Percentiles rank a stretch among this genome's conserved stretches.
Conservation (phyloP, 371 early-diverging fungal genomes). For the Mortierella sp. region DNA sequence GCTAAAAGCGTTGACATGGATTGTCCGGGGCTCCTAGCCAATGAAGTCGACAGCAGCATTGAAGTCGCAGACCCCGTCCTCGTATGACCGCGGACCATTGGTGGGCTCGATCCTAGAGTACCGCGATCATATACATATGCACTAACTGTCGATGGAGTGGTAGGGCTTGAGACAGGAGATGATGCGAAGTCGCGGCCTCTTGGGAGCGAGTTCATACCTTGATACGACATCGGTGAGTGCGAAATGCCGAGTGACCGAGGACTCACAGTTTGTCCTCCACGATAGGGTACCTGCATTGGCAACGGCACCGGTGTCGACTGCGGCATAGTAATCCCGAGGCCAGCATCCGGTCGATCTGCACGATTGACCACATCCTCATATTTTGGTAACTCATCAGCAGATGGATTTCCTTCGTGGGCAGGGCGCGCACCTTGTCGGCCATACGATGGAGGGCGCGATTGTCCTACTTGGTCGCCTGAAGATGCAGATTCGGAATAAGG, state of each 20-base stretch:
- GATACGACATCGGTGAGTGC: conserved; percentile 16
- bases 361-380: conserved; percentile 47
- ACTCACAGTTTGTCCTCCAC: conserved; percentile 9
- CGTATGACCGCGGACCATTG: conserved; percentile 13
- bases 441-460: conserved; percentile 34
- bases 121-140: not conserved
- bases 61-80: conserved; percentile 25
- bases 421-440: conserved; percentile 10
- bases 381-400: conserved; percentile 31
- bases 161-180: conserved; percentile 5
- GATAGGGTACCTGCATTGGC: conserved; percentile 11
- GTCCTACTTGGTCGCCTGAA: not conserved
- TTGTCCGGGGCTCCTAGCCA: conserved; percentile 20
- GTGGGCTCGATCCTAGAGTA: conserved; percentile 21
- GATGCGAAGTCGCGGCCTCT: conserved; percentile 11
- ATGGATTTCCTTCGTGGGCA: not conserved
- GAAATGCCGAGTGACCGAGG: conserved; percentile 6
- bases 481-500: too few relatives aligned
- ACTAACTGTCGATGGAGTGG: not conserved
- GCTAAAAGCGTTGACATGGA: conserved; percentile 6
- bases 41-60: conserved; percentile 18
- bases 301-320: conserved; percentile 27
- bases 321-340: conserved; percentile 24
- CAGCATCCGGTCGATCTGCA: conserved; percentile 6
- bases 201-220: conserved; percentile 7